phyloP scores from a whole-genome alignment of 1,284 basidiomycete genomes.

The Cryptococcus jaspeensis region DNA sequence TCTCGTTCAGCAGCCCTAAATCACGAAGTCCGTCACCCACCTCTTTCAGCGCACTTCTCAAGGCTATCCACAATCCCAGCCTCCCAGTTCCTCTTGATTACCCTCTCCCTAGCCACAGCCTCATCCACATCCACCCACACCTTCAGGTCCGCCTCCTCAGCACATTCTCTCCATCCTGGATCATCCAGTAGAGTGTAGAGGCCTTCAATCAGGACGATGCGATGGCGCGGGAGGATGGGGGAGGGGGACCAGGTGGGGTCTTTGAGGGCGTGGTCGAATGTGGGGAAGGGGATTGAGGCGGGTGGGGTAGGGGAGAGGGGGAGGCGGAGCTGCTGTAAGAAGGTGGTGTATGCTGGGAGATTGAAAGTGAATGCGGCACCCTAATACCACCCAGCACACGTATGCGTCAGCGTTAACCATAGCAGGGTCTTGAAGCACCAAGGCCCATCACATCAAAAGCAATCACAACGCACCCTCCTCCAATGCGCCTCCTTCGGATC shows the following conservation, averaged over 20 bases:
- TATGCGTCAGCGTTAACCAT: not conserved
- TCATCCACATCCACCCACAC: constrained; percentile 70
- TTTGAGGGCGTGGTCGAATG: constrained; percentile 55
- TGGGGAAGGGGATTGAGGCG: constrained; percentile 38
- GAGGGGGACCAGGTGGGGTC: constrained; percentile 56
- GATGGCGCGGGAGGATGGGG: constrained; percentile 62
- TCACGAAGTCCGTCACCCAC: constrained; percentile 17
- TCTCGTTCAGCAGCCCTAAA: too few species aligned
- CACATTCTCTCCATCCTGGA: constrained; percentile 70
- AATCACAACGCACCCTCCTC: constrained; percentile 47
- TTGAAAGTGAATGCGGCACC: constrained; percentile 55
- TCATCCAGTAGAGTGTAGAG: constrained; percentile 73
- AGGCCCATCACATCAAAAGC: constrained; percentile 57
- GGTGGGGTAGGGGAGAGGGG: constrained; percentile 56
- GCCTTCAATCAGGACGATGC: constrained; percentile 79
- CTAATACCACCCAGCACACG: constrained; percentile 16
- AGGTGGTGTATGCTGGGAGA: constrained; percentile 62
- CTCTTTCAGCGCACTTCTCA: constrained; percentile 27
- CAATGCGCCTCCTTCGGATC: constrained; percentile 34
- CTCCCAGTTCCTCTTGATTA: constrained; percentile 57
- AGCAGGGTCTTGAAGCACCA: too few species aligned
- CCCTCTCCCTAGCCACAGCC: constrained; percentile 61
- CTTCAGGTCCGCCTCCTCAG: constrained; percentile 68
- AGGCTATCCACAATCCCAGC: constrained; percentile 32
- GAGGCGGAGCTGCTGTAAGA: constrained; percentile 65